These are phyloP conservation scores for Kazachstania africana DNA, from an alignment of 805 yeast genomes.

Conservation along the genomic window DNA sequence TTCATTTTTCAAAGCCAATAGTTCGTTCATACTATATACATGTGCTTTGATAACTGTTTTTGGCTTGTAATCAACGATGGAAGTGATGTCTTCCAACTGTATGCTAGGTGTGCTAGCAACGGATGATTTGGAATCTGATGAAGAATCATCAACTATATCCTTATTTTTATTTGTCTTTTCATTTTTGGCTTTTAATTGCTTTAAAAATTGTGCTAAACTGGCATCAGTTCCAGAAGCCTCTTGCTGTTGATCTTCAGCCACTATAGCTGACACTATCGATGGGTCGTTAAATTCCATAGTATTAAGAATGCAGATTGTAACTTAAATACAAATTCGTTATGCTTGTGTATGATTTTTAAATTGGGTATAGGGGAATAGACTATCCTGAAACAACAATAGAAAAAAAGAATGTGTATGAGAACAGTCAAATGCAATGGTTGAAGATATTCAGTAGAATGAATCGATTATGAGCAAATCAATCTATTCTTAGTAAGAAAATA, in stretches of 20 bases:
- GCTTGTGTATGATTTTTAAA: no score
- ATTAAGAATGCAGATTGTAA: no score
- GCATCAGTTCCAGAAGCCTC: neutral
- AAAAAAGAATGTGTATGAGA: no score
- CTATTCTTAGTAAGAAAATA: no score
- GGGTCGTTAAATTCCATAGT: conserved; percentile 14
- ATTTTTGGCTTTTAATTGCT: conserved; percentile 2
- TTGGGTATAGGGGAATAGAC: no score
- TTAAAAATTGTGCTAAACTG: conserved; percentile 3
- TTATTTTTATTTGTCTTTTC: neutral
- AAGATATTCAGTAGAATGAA: no score
- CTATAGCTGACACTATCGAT: conserved; percentile 9
- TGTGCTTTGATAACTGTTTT: conserved; percentile 6
- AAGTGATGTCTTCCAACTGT: conserved; percentile 5
- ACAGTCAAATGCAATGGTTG: no score
- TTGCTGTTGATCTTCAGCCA: neutral
- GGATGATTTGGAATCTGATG: neutral
- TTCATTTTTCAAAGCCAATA: conserved; percentile 10
- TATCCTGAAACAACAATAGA: no score
- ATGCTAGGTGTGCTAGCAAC: conserved; percentile 2
- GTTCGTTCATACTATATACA: conserved; percentile 21
- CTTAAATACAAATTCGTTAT: no score
- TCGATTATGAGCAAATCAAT: no score
- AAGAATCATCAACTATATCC: neutral
- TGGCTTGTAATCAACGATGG: conserved; percentile 15